Conservation (phyloP, 2,329 filamentous ascomycete species). For the Aspergillus fructus region DNA sequence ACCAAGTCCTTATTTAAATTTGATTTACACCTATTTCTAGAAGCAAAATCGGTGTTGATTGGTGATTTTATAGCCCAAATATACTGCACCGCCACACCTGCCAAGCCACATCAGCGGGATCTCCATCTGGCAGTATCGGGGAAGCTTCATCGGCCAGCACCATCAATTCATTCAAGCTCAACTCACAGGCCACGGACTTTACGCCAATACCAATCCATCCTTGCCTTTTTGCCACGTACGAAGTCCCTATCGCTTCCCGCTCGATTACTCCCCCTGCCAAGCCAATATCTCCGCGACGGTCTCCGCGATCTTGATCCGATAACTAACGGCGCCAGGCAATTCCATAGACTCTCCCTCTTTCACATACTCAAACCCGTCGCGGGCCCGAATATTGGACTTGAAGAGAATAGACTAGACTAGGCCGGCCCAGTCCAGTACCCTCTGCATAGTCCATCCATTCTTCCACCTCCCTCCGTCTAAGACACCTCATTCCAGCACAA, state of each 20-base stretch:
- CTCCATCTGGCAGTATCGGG: not conserved
- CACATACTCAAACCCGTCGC: not conserved
- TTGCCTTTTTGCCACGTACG: not conserved
- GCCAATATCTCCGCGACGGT: not conserved
- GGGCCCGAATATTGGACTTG: not conserved
- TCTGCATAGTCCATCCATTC: not conserved
- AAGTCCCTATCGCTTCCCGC: not conserved
- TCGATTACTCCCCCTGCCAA: not conserved
- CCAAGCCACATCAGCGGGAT: not conserved
- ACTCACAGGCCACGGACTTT: not conserved
- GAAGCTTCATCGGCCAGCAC: not conserved
- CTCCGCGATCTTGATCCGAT: not conserved
- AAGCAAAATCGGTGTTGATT: no score
- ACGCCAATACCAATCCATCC: not conserved
- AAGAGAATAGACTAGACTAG: not conserved
- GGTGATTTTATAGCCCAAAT: not conserved
- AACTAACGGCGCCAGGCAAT: not conserved
- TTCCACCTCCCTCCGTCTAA: not conserved
- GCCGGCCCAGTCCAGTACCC: constrained; percentile 3
- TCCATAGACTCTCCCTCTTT: not conserved
- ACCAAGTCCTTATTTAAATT: no score
- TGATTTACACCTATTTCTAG: no score
- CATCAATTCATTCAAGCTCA: not conserved
- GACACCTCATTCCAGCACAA: constrained; percentile 12
- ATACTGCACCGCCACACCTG: not conserved